phyloP scores from a whole-genome alignment of 345 rosid genomes.

The Erucastrum elatum region DNA sequence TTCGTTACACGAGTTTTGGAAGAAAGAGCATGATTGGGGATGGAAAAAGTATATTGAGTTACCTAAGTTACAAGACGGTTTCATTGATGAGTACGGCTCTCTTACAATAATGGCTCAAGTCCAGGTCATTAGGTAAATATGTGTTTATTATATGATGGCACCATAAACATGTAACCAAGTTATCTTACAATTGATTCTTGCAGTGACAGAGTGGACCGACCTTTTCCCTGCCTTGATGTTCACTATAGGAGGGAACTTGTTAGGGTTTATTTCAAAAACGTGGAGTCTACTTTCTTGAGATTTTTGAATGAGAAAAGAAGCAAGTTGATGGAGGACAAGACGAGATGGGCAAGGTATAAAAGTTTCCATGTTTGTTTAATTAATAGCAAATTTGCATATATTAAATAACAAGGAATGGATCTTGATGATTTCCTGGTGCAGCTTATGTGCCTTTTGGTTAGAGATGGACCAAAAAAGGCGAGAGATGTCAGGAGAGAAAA shows the following conservation, averaged over 20 bases:
- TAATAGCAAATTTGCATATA: not conserved
- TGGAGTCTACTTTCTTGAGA: constrained; percentile 12
- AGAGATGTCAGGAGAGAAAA: constrained; percentile 79
- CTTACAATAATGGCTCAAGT: not conserved
- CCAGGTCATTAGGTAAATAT: not conserved
- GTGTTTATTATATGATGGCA: not conserved
- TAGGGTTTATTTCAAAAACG: constrained; percentile 55
- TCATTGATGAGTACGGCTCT: not conserved
- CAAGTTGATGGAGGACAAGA: constrained; percentile 78
- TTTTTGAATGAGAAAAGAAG: constrained; percentile 81
- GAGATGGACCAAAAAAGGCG: constrained; percentile 70
- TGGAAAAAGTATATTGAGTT: not conserved
- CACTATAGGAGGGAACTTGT: constrained; percentile 87
- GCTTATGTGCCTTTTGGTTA: constrained; percentile 83
- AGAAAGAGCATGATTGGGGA: not conserved
- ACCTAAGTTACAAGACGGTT: not conserved
- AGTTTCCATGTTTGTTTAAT: not conserved
- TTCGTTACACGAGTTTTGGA: not conserved
- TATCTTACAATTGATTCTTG: constrained; percentile 23
- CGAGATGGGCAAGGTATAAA: constrained; percentile 77
- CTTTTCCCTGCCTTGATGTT: constrained; percentile 87
- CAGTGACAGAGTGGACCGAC: constrained; percentile 86
- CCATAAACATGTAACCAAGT: not conserved
- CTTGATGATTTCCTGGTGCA: constrained; percentile 41
- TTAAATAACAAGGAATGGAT: not conserved